Base-by-base conservation (phyloP, 2,329 filamentous ascomycete genomes). In the Diplodia sapinea region DNA sequence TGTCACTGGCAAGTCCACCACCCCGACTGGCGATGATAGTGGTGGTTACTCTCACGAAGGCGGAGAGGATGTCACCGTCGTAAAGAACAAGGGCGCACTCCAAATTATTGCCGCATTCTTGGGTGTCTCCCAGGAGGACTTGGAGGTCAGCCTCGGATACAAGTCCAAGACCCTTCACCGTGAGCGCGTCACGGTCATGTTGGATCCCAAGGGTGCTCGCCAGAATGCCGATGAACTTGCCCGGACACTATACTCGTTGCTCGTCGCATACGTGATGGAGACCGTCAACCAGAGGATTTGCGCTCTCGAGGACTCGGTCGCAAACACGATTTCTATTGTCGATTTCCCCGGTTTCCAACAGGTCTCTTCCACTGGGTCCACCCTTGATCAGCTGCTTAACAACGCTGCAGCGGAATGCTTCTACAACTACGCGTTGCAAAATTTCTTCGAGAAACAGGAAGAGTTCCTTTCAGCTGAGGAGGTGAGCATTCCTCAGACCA, bases 141-240 rank as follows among this genome's bases (percentile, higher is more conserved):
- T 99, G 6, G 94, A 99, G 80, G 89, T 87, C 49, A 96, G 93
- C 36, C 84, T 99, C 68, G 93, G 94, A 3, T 97, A 97, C 84
- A 96, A 96, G 82, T 98, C 93, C 23, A 97, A 96, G 84, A 97
- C 95, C 72, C 90, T 99, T 67, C 92, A 96, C 76, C 91, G 93
- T 70, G 95, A 99, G 83, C 90, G 95, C 66, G 95, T 99, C n/a
- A 99, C 95, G 0, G 92, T 99, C 71, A 96, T 99, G 94, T 86
- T 99, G 40, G 95, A 99, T 75, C 92, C 94, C 7, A 89, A 88
- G 68, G 95, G 95, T 49, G 95, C 95, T 55, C 90, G 93, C 62
- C 90, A 88, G 49, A 97, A 97, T 73, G 95, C 95, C 17, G 94
- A 98, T 75, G 95, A 98, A 79, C 87, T 99, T 59, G 94, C 95